Evolutionary conservation across 805 yeast genomes (phyloP), one percentile per base, ranked within the genome.

Genomic region (Barnettozyma pratensis): DNA sequence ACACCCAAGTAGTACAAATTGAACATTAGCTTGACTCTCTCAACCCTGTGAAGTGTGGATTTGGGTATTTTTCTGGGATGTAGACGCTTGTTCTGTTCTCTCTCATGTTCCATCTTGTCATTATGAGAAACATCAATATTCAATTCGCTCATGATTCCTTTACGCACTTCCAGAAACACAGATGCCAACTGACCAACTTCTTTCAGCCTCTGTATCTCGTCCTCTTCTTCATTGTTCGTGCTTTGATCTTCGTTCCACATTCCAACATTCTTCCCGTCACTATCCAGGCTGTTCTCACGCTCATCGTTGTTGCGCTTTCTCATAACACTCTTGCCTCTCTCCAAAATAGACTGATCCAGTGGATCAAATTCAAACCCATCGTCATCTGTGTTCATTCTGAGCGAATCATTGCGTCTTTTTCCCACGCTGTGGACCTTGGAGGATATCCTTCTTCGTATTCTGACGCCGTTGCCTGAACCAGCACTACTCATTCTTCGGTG

Each of bases 1-100:
- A 62, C 19, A 1, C 61, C 48, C 35, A 54, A 60, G 39, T 62
- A 62, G 35, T 56, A 54, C 8, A 62, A 32, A 35, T 56, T 62
- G 34, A 62, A 47, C 61, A 73, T 67, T 10, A 71, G 59, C 48
- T 73, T 72, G 14, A 78, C 80, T 48, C 70, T 70, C 44, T 76
- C 80, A 0, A 80, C 81, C 44, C 84, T 58, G 27, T 68, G 63
- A 10, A 70, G 54, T 0, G 80, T 69, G 5, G 68, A 57, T 28
- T 66, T 65, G 4, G 78, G 57, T 27, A 51, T 56, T 37, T 49
- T 60, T 34, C 50, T 69, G 59, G 42, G 55, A 1, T 46, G 47
- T 7, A 4, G 34, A 11, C 40, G 45, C 27, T 38, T 41, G 25
- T 37, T 43, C 11, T 45, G 56, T 19, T 56, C 59, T 38, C 55